Percentiles rank a stretch among this genome's conserved stretches.
phyloP scores from a whole-genome alignment of 805 yeast genomes.

The Ogataea sp. region DNA sequence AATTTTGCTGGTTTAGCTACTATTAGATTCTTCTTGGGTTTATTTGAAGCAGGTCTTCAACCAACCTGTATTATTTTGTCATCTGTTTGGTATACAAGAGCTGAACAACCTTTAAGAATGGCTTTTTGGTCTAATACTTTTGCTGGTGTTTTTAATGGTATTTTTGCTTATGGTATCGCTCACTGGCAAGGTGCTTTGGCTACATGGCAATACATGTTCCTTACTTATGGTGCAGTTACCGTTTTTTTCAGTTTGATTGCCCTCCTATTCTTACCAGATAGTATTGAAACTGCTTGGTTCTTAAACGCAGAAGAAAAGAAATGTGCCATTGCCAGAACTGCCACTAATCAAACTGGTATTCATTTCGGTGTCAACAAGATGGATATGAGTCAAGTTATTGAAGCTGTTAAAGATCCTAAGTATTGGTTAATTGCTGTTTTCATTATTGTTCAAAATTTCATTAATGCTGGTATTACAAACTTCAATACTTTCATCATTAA shows the following conservation, averaged over 20 bases:
- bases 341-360: conserved; percentile 34
- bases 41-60: conserved; percentile 26
- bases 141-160: conserved; percentile 22
- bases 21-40: conserved; percentile 43
- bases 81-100: conserved; percentile 26
- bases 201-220: conserved; percentile 35
- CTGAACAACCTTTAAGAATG: conserved; percentile 24
- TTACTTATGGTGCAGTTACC: conserved; percentile 34
- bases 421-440: conserved; percentile 30
- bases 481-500: conserved; percentile 2
- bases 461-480: conserved; percentile 3
- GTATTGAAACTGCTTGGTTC: conserved; percentile 38
- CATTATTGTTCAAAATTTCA: conserved; percentile 4
- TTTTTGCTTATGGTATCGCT: conserved; percentile 12
- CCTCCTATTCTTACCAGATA: conserved; percentile 27
- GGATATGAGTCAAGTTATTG: conserved; percentile 20
- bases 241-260: conserved; percentile 21
- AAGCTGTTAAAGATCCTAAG: conserved; percentile 15
- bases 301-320: conserved; percentile 30
- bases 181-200: conserved; percentile 29
- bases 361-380: conserved; percentile 28
- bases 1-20: conserved; percentile 40
- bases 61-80: conserved; percentile 29
- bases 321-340: conserved; percentile 19
- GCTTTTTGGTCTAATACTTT: conserved; percentile 25